Conservation (phyloP, 129 eudicot genomes). For the Tanacetum coccineum region DNA sequence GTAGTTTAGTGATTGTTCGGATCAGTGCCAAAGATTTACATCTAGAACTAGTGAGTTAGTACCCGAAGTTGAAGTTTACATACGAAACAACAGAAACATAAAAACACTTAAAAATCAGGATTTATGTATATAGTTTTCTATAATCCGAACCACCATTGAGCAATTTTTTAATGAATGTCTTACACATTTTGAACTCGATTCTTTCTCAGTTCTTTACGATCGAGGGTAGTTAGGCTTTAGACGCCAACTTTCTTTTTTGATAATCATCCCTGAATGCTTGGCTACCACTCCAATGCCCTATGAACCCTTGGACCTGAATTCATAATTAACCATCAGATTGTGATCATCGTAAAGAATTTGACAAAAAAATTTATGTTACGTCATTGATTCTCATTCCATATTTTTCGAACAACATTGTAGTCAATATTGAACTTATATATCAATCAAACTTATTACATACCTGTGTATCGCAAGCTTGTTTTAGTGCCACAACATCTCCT, state of each 20-base stretch:
- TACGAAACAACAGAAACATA: background rate
- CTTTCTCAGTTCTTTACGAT: too few relatives aligned
- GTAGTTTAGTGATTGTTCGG: too few relatives aligned
- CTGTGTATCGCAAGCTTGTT: slow-evolving; percentile 7
- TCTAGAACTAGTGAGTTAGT: too few relatives aligned
- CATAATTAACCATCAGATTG: background rate
- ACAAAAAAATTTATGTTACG: background rate
- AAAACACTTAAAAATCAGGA: background rate
- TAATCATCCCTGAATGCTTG: slow-evolving; percentile 22
- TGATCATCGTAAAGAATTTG: background rate
- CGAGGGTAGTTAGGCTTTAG: background rate
- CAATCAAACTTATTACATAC: background rate
- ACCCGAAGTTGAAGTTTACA: background rate
- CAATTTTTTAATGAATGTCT: too few relatives aligned
- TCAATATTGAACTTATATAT: background rate
- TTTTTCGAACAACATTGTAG: background rate
- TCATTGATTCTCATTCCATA: background rate
- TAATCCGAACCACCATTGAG: background rate
- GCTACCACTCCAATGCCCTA: slow-evolving; percentile 10
- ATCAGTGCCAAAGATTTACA: too few relatives aligned
- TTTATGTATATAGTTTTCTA: background rate
- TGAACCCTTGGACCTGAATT: slow-evolving; percentile 21
- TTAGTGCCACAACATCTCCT: slow-evolving; percentile 11
- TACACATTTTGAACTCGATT: too few relatives aligned
- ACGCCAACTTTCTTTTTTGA: slow-evolving; percentile 8